Percentiles rank a stretch among this genome's conserved stretches.
These are phyloP conservation scores for Exophiala bonariae DNA, from an alignment of 2,329 filamentous ascomycete species.

Conservation along the genomic window DNA sequence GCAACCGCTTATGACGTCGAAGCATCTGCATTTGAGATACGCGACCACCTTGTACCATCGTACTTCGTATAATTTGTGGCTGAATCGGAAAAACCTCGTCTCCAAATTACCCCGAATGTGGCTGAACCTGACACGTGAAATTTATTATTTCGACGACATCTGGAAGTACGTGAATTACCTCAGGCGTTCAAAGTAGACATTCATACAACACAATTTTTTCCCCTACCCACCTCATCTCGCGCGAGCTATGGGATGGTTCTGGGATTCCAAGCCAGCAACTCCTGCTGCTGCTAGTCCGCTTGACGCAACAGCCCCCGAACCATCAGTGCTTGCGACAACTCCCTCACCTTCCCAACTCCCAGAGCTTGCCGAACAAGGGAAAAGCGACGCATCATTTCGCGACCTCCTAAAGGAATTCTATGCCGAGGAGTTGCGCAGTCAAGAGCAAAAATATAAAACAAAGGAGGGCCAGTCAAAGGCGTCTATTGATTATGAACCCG, in stretches of 20 bases:
- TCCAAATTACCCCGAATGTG: too few relatives aligned
- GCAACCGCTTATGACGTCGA: too few relatives aligned
- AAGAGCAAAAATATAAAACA: constrained; percentile 9
- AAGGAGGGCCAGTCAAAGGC: constrained; percentile 6
- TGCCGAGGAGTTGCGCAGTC: constrained; percentile 20
- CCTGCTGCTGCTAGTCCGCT: neutral
- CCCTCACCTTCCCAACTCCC: constrained; percentile 5
- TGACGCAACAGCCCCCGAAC: neutral
- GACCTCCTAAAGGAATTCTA: constrained; percentile 53
- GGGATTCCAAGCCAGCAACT: neutral
- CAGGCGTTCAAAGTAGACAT: too few relatives aligned
- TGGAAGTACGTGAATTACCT: too few relatives aligned
- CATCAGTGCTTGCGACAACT: neutral
- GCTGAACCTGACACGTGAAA: too few relatives aligned
- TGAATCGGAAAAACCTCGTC: too few relatives aligned
- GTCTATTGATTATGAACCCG: constrained; percentile 26
- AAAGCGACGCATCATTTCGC: constrained; percentile 56
- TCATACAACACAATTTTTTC: too few relatives aligned
- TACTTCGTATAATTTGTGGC: too few relatives aligned
- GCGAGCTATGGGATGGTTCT: constrained; percentile 1
- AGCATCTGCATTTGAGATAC: too few relatives aligned
- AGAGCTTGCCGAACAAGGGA: constrained; percentile 35
- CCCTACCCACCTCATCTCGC: too few relatives aligned
- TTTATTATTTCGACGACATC: too few relatives aligned
- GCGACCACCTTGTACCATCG: too few relatives aligned